phyloP scores from a whole-genome alignment of 208 protist species.

The Pavlovales sp. region DNA sequence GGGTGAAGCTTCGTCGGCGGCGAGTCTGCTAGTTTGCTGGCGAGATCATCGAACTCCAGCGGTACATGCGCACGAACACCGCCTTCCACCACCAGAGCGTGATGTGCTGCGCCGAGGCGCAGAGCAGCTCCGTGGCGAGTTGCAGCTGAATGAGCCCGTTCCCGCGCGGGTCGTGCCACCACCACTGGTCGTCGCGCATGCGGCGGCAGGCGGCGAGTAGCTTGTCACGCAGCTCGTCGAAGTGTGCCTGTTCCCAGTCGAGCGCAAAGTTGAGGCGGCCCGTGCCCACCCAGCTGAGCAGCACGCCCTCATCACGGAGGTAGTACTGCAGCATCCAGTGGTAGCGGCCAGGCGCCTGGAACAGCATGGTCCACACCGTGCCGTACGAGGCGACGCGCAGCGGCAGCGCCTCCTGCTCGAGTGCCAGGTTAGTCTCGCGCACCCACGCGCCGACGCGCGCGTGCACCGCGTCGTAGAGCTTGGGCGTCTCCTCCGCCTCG shows the following conservation, averaged over 20 bases:
- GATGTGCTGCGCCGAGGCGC: neutral
- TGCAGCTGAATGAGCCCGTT: neutral
- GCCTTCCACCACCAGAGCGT: neutral
- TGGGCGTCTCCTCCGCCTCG: neutral
- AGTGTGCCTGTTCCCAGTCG: neutral
- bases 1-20: too few relatives aligned
- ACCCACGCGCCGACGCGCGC: neutral
- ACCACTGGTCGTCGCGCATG: constrained; percentile 17
- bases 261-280: constrained; percentile 24
- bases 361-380: constrained; percentile 18
- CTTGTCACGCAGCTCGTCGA: neutral
- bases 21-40: too few relatives aligned
- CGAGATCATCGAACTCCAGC: neutral
- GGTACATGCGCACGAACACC: neutral
- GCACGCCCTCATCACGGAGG: constrained; percentile 5
- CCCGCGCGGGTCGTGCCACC: neutral
- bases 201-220: neutral
- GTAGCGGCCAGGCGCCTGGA: neutral
- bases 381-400: neutral
- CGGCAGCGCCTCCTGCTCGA: neutral
- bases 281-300: neutral
- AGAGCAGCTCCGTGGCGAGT: neutral
- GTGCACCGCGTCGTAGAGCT: neutral
- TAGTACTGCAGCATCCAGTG: constrained; percentile 38
- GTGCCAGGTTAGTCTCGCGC: neutral